These are phyloP conservation scores for Pythium biforme DNA, from an alignment of 352 stramenopile species.

Conservation along the genomic window DNA sequence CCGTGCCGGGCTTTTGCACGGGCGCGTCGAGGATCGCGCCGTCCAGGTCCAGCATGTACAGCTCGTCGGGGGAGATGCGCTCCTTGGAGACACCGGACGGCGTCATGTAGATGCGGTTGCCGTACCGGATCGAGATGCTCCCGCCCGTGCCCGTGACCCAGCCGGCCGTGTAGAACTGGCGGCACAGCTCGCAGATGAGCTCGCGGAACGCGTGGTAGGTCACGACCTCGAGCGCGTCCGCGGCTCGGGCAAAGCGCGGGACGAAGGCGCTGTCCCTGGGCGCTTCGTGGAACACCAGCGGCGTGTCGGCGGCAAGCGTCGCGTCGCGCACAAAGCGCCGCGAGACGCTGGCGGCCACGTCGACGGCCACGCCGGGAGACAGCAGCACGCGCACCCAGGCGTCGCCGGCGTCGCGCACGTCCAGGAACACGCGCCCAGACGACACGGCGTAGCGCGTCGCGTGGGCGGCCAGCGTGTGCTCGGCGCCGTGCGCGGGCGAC, in stretches of 20 bases:
- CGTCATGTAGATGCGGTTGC: conserved; percentile 94
- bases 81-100: conserved; percentile 97
- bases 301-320: conserved; percentile 17
- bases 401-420: conserved; percentile 70
- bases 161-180: conserved; percentile 75
- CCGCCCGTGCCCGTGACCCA: conserved; percentile 96
- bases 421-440: conserved; percentile 45
- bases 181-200: conserved; percentile 70
- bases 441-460: conserved; percentile 38
- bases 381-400: conserved; percentile 64
- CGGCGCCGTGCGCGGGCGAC: conserved; percentile 28
- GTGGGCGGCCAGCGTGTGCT: conserved; percentile 42
- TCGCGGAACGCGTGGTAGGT: conserved; percentile 47
- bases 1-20: conserved; percentile 32
- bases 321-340: conserved; percentile 50
- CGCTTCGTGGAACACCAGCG: conserved; percentile 21
- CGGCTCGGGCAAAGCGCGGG: conserved; percentile 37
- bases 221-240: conserved; percentile 49
- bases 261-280: background rate
- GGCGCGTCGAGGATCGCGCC: conserved; percentile 73
- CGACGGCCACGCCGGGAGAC: conserved; percentile 34
- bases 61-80: conserved; percentile 92
- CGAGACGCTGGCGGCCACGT: conserved; percentile 28
- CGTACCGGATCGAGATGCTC: conserved; percentile 91
- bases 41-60: conserved; percentile 93